phyloP scores from a whole-genome alignment of 495 filamentous ascomycete species.

The Xylaria venustula region DNA sequence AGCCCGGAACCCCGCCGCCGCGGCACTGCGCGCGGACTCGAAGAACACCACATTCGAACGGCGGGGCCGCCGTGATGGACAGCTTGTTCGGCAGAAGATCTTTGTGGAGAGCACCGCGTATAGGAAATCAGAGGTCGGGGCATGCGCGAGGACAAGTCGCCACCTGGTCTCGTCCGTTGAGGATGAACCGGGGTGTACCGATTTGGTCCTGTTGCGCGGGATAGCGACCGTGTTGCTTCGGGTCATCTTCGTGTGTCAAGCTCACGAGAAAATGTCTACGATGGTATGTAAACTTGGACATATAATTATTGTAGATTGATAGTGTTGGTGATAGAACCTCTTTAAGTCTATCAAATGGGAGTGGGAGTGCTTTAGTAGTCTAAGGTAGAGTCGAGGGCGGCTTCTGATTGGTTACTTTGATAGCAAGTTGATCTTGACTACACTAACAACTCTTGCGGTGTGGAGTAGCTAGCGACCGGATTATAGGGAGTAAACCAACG shows the following conservation, averaged over 20 bases:
- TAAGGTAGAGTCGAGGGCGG: background rate
- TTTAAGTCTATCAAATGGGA: too few relatives aligned
- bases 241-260: background rate
- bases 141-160: conserved; percentile 41
- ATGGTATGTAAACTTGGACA: too few relatives aligned
- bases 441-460: too few relatives aligned
- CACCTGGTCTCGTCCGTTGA: conserved; percentile 6
- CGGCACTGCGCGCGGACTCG: conserved; percentile 51
- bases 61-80: conserved; percentile 57
- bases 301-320: too few relatives aligned
- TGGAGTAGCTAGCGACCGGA: too few relatives aligned
- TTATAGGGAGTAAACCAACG: too few relatives aligned
- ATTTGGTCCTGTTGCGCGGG: background rate
- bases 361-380: too few relatives aligned
- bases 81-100: conserved; percentile 63
- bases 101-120: conserved; percentile 61
- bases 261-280: too few relatives aligned
- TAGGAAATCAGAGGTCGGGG: conserved; percentile 51
- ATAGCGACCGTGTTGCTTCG: background rate
- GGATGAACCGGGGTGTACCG: background rate
- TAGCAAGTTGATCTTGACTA: background rate
- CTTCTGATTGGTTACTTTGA: conserved; percentile 14
- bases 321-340: too few relatives aligned
- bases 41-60: conserved; percentile 61
- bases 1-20: conserved; percentile 55